Percentiles rank a stretch among this genome's conserved stretches.
These are phyloP conservation scores for Agrostemma githago DNA, from an alignment of 148 eudicot genomes.

Conservation along the genomic window DNA sequence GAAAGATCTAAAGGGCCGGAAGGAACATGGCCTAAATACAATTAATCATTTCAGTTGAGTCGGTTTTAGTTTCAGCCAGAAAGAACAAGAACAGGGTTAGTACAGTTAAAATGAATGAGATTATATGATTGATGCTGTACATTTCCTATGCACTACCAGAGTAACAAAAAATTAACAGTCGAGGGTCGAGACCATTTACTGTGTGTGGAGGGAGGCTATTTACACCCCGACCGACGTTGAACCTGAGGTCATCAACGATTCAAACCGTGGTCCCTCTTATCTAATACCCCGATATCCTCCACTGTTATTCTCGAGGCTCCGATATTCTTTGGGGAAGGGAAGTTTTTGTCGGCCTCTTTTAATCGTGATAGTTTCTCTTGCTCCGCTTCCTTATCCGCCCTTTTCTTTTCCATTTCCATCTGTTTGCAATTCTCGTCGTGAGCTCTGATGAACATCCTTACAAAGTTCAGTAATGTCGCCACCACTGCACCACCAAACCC, in stretches of 20 bases:
- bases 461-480: conserved; percentile 71
- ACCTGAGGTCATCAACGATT: background rate
- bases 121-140: conserved; percentile 13
- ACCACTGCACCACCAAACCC: conserved; percentile 72
- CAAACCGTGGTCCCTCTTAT: background rate
- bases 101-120: conserved; percentile 3
- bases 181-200: background rate
- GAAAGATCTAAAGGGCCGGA: too few relatives aligned
- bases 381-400: conserved; percentile 67
- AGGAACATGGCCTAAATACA: too few relatives aligned
- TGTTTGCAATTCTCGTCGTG: conserved; percentile 80
- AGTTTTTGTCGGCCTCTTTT: conserved; percentile 19
- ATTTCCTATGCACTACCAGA: conserved; percentile 10
- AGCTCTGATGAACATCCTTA: conserved; percentile 65
- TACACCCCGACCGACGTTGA: background rate
- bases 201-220: conserved; percentile 2
- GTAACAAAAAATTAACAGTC: background rate
- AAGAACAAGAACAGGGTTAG: too few relatives aligned
- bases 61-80: too few relatives aligned
- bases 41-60: too few relatives aligned
- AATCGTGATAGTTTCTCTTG: conserved; percentile 37
- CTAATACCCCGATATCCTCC: background rate
- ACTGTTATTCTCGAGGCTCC: conserved; percentile 2
- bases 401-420: conserved; percentile 72
- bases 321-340: conserved; percentile 13